phyloP scores from a whole-genome alignment of 345 rosid species.

The Psidium friedrichsthalianum region DNA sequence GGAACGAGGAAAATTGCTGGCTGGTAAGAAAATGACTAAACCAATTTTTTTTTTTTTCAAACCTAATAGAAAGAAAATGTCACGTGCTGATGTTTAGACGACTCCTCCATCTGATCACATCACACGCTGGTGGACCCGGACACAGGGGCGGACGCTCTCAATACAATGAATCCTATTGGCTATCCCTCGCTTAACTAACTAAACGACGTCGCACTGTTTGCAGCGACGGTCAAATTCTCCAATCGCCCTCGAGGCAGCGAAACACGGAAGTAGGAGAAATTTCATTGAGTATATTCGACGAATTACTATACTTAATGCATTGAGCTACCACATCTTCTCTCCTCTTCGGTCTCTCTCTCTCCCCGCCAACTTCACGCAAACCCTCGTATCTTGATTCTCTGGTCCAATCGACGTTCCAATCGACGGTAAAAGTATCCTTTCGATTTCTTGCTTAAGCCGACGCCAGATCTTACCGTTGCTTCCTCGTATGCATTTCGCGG shows the following conservation, averaged over 20 bases:
- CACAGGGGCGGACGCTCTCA: neutral
- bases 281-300: neutral
- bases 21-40: neutral
- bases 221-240: neutral
- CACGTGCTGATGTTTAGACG: neutral
- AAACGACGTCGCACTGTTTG: neutral
- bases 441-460: neutral
- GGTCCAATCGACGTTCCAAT: neutral
- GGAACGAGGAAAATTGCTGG: neutral
- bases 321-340: neutral
- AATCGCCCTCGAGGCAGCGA: neutral
- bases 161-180: neutral
- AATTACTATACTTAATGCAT: neutral
- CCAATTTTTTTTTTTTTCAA: neutral
- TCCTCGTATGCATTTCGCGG: neutral
- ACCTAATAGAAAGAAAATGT: neutral
- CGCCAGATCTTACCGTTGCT: neutral
- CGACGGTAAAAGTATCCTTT: neutral
- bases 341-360: neutral
- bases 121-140: neutral
- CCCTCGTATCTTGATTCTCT: neutral
- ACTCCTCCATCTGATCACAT: neutral
- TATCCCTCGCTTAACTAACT: neutral
- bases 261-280: neutral
- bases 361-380: neutral